Base-by-base conservation (phyloP, 805 yeast species). In the Lachancea dasiensis region DNA sequence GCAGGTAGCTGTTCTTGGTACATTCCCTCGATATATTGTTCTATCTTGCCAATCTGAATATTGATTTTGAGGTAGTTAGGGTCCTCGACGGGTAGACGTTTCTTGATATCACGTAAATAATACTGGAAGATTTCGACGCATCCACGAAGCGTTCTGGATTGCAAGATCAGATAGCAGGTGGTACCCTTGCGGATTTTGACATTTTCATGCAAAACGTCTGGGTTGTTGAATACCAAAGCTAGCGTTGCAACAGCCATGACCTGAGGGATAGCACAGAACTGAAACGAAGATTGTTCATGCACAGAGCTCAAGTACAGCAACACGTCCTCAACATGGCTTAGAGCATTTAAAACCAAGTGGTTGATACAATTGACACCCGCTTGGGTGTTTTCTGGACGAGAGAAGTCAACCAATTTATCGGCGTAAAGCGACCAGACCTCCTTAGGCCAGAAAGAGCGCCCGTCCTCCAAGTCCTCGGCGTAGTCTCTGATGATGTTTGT, bases 181-280 rank as follows among this genome's bases (percentile, higher is more conserved):
- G 82, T 76, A 9, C 96, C 95, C 65, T 86, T 86, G 64, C 97
- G 75, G 60, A 92, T 82, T 68, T 92, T 92, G 47, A 90, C 83
- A 56, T 84, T 78, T 26, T 63, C 59, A 31, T 78, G 72, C 55
- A 90, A 75, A 3, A 90, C 82, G 3, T 66, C 54, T 3, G 81
- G 80, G 65, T 92, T 92, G 56, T 82, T 79, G 72, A 82, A 89
- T 23, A 92, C 82, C 36, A 80, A 68, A 16, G 90, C 86, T 50
- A 92, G 71, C 1, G 97, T 86, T 11, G 98, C 97, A 60, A 92
- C 83, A 25, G 97, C 96, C 98, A 92, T 92, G 14, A 90, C 97
- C 66, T 92, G 99, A 14, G 99, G 99, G 56, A 92, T 92, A 8
- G 97, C 86, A 67, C 97, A 89, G 68, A 92, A 92, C 51, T 79